Evolutionary conservation across 805 yeast species (phyloP), one percentile per base, ranked within the genome.

Genomic region (Myxozyma lipomycoides): DNA sequence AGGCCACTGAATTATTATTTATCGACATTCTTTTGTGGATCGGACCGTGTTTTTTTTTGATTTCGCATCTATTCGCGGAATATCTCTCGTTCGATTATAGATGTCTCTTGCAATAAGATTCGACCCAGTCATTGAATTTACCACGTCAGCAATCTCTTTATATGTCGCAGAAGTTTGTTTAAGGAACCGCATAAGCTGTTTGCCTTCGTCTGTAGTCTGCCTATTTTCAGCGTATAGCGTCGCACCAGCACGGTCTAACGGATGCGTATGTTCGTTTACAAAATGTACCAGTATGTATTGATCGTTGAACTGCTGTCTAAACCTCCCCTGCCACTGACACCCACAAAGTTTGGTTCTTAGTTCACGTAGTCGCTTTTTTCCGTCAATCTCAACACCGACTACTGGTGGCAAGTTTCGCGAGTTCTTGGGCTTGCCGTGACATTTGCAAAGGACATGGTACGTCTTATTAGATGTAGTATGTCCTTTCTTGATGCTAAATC

Each of bases 141-240:
- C 41, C 1, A 45, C 43, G 5, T 45, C 43, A 17, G 48, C 41
- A 37, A 45, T 45, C 25, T 45, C 43, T 28, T 38, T 24, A 23
- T 45, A 37, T 12, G 48, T 45, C 12, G 48, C 48, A 36, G 48
- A 37, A 25, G 48, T 45, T 24, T 37, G 17, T 43, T 45, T 45
- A 25, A 45, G 22, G n/a, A 26, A 24, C 34, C 26, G 18, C 48
- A 45, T 45, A 22, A 45, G 43, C 43, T 36, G 35, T 6, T 36
- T 36, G 18, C 43, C 48, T 18, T 45, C 43, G 36, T 45, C 43
- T 19, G 42, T 17, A 4, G 48, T 36, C 35, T 45, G 41, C n/a
- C 48, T 12, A 26, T 45, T 36, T 18, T 45, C 48, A 3, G 48
- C 43, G 34, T 45, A 36, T 9, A 18, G 9, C 18, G 18, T 32